Base-by-base conservation (phyloP, 495 filamentous ascomycete genomes). In the Podospora tetraspora region DNA sequence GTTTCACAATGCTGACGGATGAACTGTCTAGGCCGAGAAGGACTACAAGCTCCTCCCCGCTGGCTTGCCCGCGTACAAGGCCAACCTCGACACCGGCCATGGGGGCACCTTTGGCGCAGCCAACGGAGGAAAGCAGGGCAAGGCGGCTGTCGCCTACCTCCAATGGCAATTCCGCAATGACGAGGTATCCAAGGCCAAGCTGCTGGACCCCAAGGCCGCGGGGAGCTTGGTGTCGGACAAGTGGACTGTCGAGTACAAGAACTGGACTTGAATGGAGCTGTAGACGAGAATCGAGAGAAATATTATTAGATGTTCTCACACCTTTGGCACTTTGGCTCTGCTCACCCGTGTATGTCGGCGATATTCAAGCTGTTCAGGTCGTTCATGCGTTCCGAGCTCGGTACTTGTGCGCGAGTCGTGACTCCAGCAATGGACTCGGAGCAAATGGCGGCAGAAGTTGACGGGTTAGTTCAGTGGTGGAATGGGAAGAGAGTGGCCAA, bases 51-150 rank as follows among this genome's bases (percentile, higher is more conserved):
- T 63, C 22, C 70, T 79, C 43, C 69, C 71, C 43, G 59, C 64
- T 10, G 70, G 66, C 3, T 70, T 70, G 11, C 75, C 76, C 9
- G 62, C 63, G 5, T 79, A 72, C 74, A 79, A 79, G 68, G 76
- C 75, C 32, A 79, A 71, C 61, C 66, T 79, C 13, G 72, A 73
- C 60, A 76, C 76, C 25, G 76, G 76, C 22, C 76, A 79, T 58
- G 73, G 71, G 22, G 72, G 73, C 25, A 77, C 76, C 0, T 74
- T 68, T 24, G 66, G 30, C 24, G 70, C 76, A 12, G 67, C 69
- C 43, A 74, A 79, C 64, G 75, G 74, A 11, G 75, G 76, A 11
- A 73, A 72, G 60, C 70, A 74, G 37, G 76, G 74, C 6, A 72
- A 72, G 61, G 75, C 72, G 1, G 75, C 57, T 12, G 61, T 68